Conservation (phyloP, 495 filamentous ascomycete genomes). For the Podospora conica region DNA sequence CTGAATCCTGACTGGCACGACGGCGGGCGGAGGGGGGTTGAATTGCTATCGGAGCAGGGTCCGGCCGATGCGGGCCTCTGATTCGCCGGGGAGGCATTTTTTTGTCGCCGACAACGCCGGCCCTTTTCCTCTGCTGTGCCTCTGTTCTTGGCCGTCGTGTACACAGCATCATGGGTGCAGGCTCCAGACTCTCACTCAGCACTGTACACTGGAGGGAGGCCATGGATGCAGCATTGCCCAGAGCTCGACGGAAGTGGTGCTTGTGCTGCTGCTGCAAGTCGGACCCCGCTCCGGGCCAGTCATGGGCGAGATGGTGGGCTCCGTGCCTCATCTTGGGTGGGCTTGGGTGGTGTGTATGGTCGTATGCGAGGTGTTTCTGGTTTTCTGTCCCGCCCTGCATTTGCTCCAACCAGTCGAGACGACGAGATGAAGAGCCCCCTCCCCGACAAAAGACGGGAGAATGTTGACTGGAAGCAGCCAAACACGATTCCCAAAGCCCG, state of each 20-base stretch:
- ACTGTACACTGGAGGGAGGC: neutral
- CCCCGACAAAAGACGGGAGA: neutral
- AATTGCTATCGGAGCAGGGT: constrained; percentile 2
- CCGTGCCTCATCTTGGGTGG: no score
- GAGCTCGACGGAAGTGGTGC: no score
- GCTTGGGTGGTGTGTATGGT: neutral
- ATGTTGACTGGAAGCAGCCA: no score
- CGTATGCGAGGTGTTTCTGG: neutral
- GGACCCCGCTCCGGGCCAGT: neutral
- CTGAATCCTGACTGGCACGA: neutral
- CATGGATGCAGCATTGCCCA: no score
- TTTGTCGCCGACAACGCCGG: neutral
- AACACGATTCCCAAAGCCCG: no score
- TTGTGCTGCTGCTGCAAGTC: neutral
- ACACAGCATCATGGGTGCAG: neutral
- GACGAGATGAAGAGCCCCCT: neutral
- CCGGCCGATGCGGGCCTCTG: neutral
- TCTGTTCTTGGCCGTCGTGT: neutral
- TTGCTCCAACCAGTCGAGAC: no score
- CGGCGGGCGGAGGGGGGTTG: neutral
- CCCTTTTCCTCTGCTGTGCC: neutral
- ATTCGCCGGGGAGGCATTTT: neutral
- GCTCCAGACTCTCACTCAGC: no score
- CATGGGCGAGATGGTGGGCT: no score
- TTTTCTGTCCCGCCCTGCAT: neutral